phyloP scores from a whole-genome alignment of 1,284 basidiomycete species.

The Naganishia cerealis region DNA sequence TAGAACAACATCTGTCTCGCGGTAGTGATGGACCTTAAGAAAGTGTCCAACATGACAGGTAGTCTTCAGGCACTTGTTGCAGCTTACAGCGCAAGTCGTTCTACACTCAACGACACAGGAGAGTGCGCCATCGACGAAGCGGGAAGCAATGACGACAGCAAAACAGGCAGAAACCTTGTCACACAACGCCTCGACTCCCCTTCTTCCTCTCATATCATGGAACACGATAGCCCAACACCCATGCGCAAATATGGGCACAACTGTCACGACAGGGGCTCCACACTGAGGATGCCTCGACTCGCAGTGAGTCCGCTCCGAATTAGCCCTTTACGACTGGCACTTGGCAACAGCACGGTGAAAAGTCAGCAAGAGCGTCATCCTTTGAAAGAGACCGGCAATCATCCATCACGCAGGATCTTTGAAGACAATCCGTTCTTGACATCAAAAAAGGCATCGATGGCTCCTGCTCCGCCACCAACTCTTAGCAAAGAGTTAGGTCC shows the following conservation, averaged over 20 bases:
- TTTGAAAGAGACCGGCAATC: neutral
- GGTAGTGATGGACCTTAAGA: constrained; percentile 28
- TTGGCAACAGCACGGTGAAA: constrained; percentile 4
- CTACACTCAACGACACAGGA: constrained; percentile 1
- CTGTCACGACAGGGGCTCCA: neutral
- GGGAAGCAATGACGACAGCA: neutral
- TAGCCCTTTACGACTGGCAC: constrained; percentile 31
- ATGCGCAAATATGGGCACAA: constrained; percentile 20
- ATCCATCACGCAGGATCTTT: neutral
- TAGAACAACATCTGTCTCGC: neutral
- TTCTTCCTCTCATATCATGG: constrained; percentile 23
- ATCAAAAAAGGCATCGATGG: neutral
- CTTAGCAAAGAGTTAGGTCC: neutral
- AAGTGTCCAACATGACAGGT: constrained; percentile 32
- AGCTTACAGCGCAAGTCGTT: constrained; percentile 11
- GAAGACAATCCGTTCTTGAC: constrained; percentile 21
- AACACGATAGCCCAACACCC: constrained; percentile 33
- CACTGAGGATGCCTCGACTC: neutral
- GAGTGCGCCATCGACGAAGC: neutral
- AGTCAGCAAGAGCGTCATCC: neutral
- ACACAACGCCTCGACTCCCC: constrained; percentile 19
- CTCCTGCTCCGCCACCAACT: neutral
- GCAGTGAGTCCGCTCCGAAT: constrained; percentile 24
- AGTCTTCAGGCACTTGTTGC: constrained; percentile 23
- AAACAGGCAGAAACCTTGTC: neutral